Percentiles rank a stretch among this genome's conserved stretches.
phyloP scores from a whole-genome alignment of 2,329 filamentous ascomycete genomes.

The Trichoderma lentiforme region DNA sequence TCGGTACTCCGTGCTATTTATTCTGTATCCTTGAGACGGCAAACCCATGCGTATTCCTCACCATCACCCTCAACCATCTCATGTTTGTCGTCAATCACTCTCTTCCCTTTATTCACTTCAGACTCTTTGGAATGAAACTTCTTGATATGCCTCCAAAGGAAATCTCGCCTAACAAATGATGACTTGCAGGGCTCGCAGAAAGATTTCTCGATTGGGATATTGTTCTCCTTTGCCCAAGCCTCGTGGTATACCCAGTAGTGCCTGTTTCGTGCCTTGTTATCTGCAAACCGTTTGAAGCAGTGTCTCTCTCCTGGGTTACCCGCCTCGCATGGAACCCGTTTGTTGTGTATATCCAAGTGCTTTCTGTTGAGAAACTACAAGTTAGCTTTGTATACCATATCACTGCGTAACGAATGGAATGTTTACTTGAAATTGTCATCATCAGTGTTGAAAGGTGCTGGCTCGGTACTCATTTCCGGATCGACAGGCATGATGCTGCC shows the following conservation, averaged over 20 bases:
- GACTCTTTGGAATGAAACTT: background rate
- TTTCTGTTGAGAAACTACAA: background rate
- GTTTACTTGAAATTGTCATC: background rate
- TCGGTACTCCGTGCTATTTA: background rate
- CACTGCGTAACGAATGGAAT: too few relatives aligned
- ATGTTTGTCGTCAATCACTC: background rate
- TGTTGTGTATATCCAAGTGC: background rate
- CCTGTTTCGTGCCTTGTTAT: background rate
- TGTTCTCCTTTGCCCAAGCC: background rate
- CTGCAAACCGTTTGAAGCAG: background rate
- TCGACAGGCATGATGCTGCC: background rate
- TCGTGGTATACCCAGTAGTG: background rate
- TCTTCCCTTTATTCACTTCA: background rate
- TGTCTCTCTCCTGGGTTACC: accelerated
- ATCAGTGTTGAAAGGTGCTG: background rate
- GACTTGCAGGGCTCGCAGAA: background rate
- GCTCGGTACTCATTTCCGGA: background rate
- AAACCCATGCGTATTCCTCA: background rate
- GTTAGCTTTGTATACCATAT: background rate
- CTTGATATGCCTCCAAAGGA: background rate
- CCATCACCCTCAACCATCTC: accelerated
- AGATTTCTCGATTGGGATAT: background rate
- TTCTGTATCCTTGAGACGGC: background rate
- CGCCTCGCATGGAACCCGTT: background rate
- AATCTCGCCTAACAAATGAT: background rate